Evolutionary conservation across 2,329 filamentous ascomycete species (phyloP), one percentile per base, ranked within the genome.

Genomic region (Cryphonectria radicalis): DNA sequence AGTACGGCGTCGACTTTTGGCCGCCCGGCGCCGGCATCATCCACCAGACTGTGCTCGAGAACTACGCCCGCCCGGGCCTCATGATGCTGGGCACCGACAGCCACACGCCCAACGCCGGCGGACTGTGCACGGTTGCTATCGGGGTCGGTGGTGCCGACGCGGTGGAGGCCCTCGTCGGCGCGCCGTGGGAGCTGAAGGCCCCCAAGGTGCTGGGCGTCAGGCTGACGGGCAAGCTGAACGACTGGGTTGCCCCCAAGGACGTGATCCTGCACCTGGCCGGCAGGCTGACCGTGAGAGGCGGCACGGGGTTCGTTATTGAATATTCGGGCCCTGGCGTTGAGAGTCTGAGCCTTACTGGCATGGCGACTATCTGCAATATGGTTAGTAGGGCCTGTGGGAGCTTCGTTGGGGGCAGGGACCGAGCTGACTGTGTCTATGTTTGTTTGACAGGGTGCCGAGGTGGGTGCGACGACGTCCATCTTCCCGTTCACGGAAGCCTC

Each of bases 21-120:
- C 93, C 94, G 1, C 94, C 94, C 0, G 95, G 95, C 72, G 94
- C 95, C 10, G 95, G 94, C 74, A 97, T 97, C 75, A 97, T 99
- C 75, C 96, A 99, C 83, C 96, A 99, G 87, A 97, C 93, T 67
- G 96, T 99, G 32, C 84, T 99, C 77, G 96, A 99, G 85, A 98
- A 99, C 84, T 99, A 99, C 80, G 93, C 95, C 46, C 90, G 95
- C n/a, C 96, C 96, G 28, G 96, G 96, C 66, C 83, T 98, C 76
- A 98, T 99, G 95, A 98, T 99, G 94, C 88, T 99, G 57, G 96
- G 96, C 70, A 99, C 96, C 42, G 96, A 99, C 82, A 97, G 93
- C 78, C 96, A 99, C 82, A 98, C 94, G 63, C 96, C 96, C 60
- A 99, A 98, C 79, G 96, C 94, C n/a, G 96, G 96, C 77, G 96